Evolutionary conservation across 2,329 filamentous ascomycete species (phyloP).

Genomic region (Nigrospora oryzae): DNA sequence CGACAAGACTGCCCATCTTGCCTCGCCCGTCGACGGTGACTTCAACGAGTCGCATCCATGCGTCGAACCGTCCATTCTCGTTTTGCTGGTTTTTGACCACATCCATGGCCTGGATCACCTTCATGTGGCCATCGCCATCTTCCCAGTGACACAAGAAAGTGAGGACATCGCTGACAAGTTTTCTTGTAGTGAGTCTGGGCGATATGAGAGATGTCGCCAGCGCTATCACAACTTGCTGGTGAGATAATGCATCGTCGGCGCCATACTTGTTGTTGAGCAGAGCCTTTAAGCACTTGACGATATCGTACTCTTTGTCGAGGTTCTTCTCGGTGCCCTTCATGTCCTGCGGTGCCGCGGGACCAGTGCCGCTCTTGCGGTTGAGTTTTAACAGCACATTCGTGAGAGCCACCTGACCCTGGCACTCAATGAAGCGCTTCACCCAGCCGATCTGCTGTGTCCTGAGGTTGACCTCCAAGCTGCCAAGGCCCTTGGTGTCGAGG

Average conservation of each 20-base stretch:
- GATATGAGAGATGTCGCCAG: conserved; percentile 82
- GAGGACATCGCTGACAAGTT: conserved; percentile 90
- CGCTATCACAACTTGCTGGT: conserved; percentile 84
- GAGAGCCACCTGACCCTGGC: conserved; percentile 91
- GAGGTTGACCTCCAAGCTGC: conserved; percentile 87
- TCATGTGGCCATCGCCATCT: conserved; percentile 74
- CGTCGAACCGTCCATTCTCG: conserved; percentile 92
- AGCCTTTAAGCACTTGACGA: conserved; percentile 94
- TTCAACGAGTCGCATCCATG: conserved; percentile 98
- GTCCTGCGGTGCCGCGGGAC: conserved; percentile 55
- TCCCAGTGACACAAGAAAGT: conserved; percentile 97
- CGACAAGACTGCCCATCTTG: conserved; percentile 97
- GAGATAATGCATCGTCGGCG: conserved; percentile 85
- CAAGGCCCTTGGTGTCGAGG: conserved; percentile 83
- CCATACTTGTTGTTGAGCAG: conserved; percentile 99
- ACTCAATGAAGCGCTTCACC: conserved; percentile 95
- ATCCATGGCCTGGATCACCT: conserved; percentile 90
- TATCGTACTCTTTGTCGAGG: conserved; percentile 88
- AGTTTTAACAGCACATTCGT: conserved; percentile 91
- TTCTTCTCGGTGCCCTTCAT: conserved; percentile 62
- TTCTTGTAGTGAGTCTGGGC: conserved; percentile 81
- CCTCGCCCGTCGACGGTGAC: conserved; percentile 94
- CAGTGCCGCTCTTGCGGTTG: conserved; percentile 74
- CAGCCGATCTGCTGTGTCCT: conserved; percentile 95
- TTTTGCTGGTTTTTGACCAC: conserved; percentile 79